Evolutionary conservation across 2,329 filamentous ascomycete genomes (phyloP).

Genomic region (Scorias spongiosa): DNA sequence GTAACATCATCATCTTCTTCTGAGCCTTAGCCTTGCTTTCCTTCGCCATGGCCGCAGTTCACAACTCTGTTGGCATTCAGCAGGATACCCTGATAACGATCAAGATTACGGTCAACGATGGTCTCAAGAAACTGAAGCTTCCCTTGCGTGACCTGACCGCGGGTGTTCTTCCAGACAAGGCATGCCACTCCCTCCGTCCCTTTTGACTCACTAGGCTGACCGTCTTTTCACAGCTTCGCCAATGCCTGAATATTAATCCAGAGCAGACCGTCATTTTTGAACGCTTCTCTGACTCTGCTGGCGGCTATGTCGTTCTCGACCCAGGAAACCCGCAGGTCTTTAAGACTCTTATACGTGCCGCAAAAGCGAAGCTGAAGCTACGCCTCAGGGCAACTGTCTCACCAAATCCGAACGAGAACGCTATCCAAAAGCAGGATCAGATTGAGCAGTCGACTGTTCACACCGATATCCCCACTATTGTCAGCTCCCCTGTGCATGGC

Average conservation of each 20-base stretch:
- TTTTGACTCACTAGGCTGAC: constrained; percentile 7
- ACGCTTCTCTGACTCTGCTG: constrained; percentile 89
- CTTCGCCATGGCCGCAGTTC: constrained; percentile 4
- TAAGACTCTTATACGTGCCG: constrained; percentile 91
- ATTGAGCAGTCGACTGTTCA: neutral
- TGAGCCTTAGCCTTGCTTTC: no score
- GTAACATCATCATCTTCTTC: no score
- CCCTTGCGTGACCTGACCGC: constrained; percentile 71
- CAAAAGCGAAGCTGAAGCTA: constrained; percentile 96
- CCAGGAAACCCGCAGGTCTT: constrained; percentile 66
- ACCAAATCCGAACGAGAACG: constrained; percentile 7
- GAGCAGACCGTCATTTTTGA: constrained; percentile 57
- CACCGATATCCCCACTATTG: constrained; percentile 1
- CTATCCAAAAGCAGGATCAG: constrained; percentile 1
- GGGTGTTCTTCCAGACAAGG: constrained; percentile 63
- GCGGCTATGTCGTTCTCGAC: constrained; percentile 65
- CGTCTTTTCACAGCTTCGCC: constrained; percentile 44
- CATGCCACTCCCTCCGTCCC: constrained; percentile 34
- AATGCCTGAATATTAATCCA: constrained; percentile 48
- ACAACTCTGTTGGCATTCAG: constrained; percentile 30
- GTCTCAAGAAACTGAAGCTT: constrained; percentile 72
- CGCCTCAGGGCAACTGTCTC: constrained; percentile 47
- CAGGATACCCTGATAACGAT: constrained; percentile 66
- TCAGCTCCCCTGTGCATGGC: constrained; percentile 5
- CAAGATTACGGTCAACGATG: constrained; percentile 67